phyloP scores from a whole-genome alignment of 352 stramenopile genomes.

The Hyaloperonospora arabidopsidis region DNA sequence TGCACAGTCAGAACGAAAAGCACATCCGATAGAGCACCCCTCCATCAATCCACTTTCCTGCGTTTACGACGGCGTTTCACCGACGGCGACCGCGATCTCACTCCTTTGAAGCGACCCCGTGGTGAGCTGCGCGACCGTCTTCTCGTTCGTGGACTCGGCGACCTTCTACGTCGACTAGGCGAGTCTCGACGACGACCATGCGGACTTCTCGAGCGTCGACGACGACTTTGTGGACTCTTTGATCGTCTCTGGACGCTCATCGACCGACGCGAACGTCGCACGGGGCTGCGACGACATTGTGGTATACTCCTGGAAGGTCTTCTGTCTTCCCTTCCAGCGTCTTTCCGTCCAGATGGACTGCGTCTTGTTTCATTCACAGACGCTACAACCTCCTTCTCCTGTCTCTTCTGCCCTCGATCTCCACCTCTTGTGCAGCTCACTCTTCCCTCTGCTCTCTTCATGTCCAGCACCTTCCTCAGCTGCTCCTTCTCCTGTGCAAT shows the following conservation, averaged over 20 bases:
- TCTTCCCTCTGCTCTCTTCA: conserved; percentile 32
- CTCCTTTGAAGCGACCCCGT: conserved; percentile 16
- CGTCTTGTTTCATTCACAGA: conserved; percentile 5
- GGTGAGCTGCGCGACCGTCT: conserved; percentile 18
- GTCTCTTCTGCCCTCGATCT: not conserved
- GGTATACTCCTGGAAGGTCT: conserved; percentile 14
- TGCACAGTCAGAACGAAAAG: not conserved
- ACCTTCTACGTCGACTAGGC: conserved; percentile 6
- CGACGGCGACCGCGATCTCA: conserved; percentile 19
- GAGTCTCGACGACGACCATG: conserved; percentile 9
- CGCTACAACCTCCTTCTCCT: not conserved
- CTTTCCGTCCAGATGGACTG: not conserved
- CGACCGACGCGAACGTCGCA: conserved; percentile 11
- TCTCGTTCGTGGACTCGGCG: conserved; percentile 10
- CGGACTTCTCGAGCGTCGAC: conserved; percentile 14
- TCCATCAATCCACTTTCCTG: conserved; percentile 9
- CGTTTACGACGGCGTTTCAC: conserved; percentile 21
- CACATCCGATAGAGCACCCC: not conserved
- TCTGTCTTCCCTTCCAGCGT: not conserved
- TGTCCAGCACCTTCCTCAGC: conserved; percentile 50
- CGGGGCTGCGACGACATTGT: conserved; percentile 9
- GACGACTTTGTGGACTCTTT: conserved; percentile 5
- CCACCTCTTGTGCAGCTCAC: not conserved
- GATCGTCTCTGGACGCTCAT: conserved; percentile 11
- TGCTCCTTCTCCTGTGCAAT: conserved; percentile 46